Conservation (phyloP, 139 green algal genomes). For the Chlorella sp. region DNA sequence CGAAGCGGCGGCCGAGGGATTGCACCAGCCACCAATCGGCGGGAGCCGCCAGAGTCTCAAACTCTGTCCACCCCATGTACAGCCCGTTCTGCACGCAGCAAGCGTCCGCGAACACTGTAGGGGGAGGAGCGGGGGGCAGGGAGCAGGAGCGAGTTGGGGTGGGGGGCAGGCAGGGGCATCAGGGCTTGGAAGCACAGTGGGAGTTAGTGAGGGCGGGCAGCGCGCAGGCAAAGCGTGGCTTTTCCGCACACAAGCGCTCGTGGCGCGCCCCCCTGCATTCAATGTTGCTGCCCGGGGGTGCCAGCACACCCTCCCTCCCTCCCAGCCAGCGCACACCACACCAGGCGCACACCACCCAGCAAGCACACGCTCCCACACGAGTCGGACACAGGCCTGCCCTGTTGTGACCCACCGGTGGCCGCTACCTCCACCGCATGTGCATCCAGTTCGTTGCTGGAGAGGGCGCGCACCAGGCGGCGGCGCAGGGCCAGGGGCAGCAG, state of each 20-base stretch:
- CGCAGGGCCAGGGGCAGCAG: neutral
- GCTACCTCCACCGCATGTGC: slow-evolving; percentile 14
- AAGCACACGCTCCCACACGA: neutral
- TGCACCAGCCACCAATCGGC: slow-evolving; percentile 35
- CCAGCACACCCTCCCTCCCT: neutral
- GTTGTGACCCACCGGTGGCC: neutral
- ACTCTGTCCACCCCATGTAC: slow-evolving; percentile 22
- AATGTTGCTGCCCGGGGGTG: neutral
- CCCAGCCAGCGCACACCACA: neutral
- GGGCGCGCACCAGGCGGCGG: neutral
- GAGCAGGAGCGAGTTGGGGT: too few relatives aligned
- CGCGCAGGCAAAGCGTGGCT: too few relatives aligned
- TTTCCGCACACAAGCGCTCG: too few relatives aligned
- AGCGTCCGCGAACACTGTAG: neutral
- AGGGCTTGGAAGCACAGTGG: too few relatives aligned
- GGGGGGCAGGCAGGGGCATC: too few relatives aligned
- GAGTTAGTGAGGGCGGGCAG: too few relatives aligned
- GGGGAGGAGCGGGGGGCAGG: neutral
- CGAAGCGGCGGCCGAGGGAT: slow-evolving; percentile 1
- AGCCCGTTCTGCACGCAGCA: neutral
- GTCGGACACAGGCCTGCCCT: neutral
- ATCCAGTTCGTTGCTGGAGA: neutral
- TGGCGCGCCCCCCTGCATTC: too few relatives aligned
- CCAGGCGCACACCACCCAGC: neutral
- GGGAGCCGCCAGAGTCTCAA: slow-evolving; percentile 6